These are phyloP conservation scores for Cymbopogon flexuosus DNA, from an alignment of 202 grass and related monocot genomes.

Conservation along the genomic window DNA sequence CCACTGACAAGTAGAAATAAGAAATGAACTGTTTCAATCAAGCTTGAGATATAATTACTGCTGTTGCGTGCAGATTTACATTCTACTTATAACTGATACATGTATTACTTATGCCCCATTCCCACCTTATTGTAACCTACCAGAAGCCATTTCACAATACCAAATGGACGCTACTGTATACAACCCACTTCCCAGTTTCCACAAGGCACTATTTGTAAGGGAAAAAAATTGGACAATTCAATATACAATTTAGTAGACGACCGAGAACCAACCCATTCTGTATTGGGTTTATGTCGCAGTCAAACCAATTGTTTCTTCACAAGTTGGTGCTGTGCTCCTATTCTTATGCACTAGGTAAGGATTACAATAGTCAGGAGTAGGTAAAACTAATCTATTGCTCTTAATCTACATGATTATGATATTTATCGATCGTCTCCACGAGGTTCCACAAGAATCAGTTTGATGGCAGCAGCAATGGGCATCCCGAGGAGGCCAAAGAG, in stretches of 20 bases:
- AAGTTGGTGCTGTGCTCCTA: background rate
- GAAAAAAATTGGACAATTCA: background rate
- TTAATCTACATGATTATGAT: background rate
- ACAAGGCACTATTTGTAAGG: background rate
- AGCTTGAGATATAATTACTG: background rate
- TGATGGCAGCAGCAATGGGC: slow-evolving; percentile 67
- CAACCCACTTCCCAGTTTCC: background rate
- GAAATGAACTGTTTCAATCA: background rate
- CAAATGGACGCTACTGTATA: background rate
- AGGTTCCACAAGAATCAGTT: slow-evolving; percentile 50
- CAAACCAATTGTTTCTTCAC: background rate
- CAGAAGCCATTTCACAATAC: background rate
- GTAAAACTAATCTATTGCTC: background rate
- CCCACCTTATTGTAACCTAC: background rate
- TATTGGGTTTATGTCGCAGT: background rate
- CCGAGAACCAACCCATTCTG: background rate
- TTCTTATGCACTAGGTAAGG: background rate
- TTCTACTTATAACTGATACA: background rate
- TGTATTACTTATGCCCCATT: background rate
- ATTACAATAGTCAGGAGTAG: background rate
- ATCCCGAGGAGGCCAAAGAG: slow-evolving; percentile 69
- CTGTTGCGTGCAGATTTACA: background rate
- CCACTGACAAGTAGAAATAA: background rate
- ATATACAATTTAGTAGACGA: background rate
- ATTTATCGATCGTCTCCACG: background rate